A percentile compares a stretch with the other conserved stretches of the same genome.
Evolutionary conservation across 1,139 yeast species (phyloP).

Genomic region (Dujonia santamariae): DNA sequence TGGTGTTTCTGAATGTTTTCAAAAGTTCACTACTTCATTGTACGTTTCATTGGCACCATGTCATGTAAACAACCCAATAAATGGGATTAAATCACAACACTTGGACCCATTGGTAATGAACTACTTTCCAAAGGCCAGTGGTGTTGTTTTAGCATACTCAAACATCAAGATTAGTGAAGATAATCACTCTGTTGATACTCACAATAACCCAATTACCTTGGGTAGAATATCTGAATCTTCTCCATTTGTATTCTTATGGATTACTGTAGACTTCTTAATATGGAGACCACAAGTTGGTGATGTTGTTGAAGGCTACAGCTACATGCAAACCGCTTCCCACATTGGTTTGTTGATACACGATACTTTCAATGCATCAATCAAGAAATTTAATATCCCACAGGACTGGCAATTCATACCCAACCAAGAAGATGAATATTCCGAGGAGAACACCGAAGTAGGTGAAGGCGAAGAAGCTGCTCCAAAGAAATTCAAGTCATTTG

Average conservation of each 20-base stretch:
- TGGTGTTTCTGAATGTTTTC: slow-evolving; percentile 63
- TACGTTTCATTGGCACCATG: slow-evolving; percentile 88
- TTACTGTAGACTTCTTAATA: slow-evolving; percentile 74
- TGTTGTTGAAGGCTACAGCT: slow-evolving; percentile 76
- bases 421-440: slow-evolving; percentile 72
- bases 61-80: slow-evolving; percentile 61
- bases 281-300: slow-evolving; percentile 93
- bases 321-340: slow-evolving; percentile 93
- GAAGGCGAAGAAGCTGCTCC: slow-evolving; percentile 13
- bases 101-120: slow-evolving; percentile 87
- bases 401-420: slow-evolving; percentile 81
- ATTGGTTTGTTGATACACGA: slow-evolving; percentile 89
- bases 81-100: slow-evolving; percentile 84
- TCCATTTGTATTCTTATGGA: slow-evolving; percentile 89
- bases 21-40: slow-evolving; percentile 57
- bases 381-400: slow-evolving; percentile 76
- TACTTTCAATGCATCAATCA: slow-evolving; percentile 91
- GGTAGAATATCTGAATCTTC: slow-evolving; percentile 67
- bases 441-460: slow-evolving; percentile 19
- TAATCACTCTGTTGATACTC: slow-evolving; percentile 30
- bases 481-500: slow-evolving; percentile 53
- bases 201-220: slow-evolving; percentile 27
- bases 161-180: slow-evolving; percentile 46
- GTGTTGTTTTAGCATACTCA: slow-evolving; percentile 79
- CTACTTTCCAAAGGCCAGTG: slow-evolving; percentile 67